Evolutionary conservation across 352 stramenopile species (phyloP), one percentile per base, ranked within the genome.

Genomic region (Globisporangium megalacanthum): DNA sequence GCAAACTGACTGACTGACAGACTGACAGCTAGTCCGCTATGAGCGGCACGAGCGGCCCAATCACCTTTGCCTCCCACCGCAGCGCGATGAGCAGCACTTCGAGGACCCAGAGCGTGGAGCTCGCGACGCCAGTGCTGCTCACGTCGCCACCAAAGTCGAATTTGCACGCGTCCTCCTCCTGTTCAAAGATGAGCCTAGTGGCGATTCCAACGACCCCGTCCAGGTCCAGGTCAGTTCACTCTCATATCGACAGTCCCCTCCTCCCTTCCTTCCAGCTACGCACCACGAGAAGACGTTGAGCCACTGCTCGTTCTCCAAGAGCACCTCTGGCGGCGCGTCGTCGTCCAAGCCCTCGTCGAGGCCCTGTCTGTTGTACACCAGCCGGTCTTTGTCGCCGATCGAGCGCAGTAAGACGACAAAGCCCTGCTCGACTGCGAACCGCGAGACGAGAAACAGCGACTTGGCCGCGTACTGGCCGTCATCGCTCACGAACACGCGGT

Each of bases 241-340:
- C 39, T 29, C 25, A 29, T 29, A 29, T 29, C 25, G 25, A 29
- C 4, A 29, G 4, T 29, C 25, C 25, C 1, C 25, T 4, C 25
- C n/a, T n/a, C 25, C 25, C 25, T 29, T 29, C 25, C 25, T 29
- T 29, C 25, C 25, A 29, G 25, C 25, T 10, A 75, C 62, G 31
- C 42, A 83, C 73, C 73, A 89, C 22, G 69, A 75, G 44, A 78
- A 86, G 47, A 88, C 72, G 35, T 88, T 71, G 54, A 88, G 67
- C 79, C 79, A 89, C 25, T 74, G 55, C 55, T 60, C 49, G 8
- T 42, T 35, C 6, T 6, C 25, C 41, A 46, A 31, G 13, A 22
- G 15, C 14, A 9, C 46, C 22, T 25, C 29, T 11, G 35, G 14
- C n/a, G 33, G 20, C 8, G 37, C n/a, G 46, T 64, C 58, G 17